Conservation (phyloP, 2,329 filamentous ascomycete species). For the Achaetomium macrosporum region DNA sequence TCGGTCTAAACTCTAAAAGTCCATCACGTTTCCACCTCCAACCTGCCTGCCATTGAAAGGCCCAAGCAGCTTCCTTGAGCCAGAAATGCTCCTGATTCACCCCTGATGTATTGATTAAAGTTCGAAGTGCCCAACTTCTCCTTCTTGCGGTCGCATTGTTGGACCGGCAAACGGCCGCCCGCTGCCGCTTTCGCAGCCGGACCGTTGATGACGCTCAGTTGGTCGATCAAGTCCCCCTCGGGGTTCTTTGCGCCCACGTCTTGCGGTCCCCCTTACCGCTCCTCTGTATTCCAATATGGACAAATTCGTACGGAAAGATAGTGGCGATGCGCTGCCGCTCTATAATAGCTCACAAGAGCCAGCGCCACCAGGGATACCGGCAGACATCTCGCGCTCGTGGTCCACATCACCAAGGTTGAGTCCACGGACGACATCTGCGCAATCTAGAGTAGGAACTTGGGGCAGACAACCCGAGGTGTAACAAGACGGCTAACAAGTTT, state of each 20-base stretch:
- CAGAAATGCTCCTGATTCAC: constrained; percentile 7
- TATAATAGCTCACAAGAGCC: constrained; percentile 30
- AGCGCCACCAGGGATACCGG: constrained; percentile 25
- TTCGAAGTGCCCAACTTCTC: not conserved
- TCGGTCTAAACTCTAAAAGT: too few species aligned
- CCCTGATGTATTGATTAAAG: constrained; percentile 13
- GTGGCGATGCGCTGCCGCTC: constrained; percentile 32
- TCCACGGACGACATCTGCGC: constrained; percentile 47
- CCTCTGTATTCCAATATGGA: constrained; percentile 20
- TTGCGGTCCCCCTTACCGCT: constrained; percentile 2
- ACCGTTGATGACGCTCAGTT: constrained; percentile 19
- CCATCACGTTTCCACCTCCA: too few species aligned
- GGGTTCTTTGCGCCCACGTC: constrained; percentile 21
- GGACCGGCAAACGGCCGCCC: not conserved
- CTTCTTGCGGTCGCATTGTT: not conserved
- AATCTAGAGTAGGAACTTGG: constrained; percentile 45
- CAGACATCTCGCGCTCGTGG: constrained; percentile 31
- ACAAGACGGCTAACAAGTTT: constrained; percentile 18
- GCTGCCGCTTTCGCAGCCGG: constrained; percentile 7
- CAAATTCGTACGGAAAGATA: constrained; percentile 26
- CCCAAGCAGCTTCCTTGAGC: not conserved
- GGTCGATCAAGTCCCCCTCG: constrained; percentile 16
- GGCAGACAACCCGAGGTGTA: not conserved
- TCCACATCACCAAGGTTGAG: constrained; percentile 32
- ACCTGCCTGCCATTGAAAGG: too few species aligned